Percentiles rank a stretch among this genome's conserved stretches.
phyloP scores from a whole-genome alignment of 2,329 filamentous ascomycete species.

The Alternaria infectoria region DNA sequence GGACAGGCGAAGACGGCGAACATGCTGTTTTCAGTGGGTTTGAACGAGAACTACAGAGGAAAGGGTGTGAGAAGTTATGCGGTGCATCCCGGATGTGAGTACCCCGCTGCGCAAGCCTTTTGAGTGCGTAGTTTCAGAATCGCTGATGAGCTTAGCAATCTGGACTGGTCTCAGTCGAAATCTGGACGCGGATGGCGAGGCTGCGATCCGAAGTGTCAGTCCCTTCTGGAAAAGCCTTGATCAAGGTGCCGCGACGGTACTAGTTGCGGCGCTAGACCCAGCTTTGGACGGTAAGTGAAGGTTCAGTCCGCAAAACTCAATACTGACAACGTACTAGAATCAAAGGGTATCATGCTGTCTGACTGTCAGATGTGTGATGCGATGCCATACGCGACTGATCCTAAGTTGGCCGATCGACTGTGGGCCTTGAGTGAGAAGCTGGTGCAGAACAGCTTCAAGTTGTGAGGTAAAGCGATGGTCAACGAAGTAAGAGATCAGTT shows the following conservation, averaged over 20 bases:
- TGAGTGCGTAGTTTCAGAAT: background rate
- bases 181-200: slow-evolving; percentile 36
- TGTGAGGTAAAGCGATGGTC: background rate
- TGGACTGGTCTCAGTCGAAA: slow-evolving; percentile 37
- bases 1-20: slow-evolving; percentile 43
- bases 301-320: background rate
- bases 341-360: slow-evolving; percentile 31
- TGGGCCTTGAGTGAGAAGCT: slow-evolving; percentile 43
- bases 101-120: background rate
- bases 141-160: slow-evolving; percentile 28
- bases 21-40: slow-evolving; percentile 35
- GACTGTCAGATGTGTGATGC: slow-evolving; percentile 37
- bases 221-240: slow-evolving; percentile 44
- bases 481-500: background rate
- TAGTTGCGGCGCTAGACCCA: slow-evolving; percentile 44
- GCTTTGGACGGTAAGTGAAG: slow-evolving; percentile 25
- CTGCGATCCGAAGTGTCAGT: slow-evolving; percentile 30
- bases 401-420: slow-evolving; percentile 31
- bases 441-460: slow-evolving; percentile 27
- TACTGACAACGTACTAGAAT: slow-evolving; percentile 18
- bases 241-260: slow-evolving; percentile 38
- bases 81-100: slow-evolving; percentile 44
- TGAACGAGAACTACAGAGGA: slow-evolving; percentile 24
- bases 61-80: slow-evolving; percentile 39
- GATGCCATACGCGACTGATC: slow-evolving; percentile 33